Conservation (phyloP, 352 stramenopile genomes). For the Phytophthora uliginosa region DNA sequence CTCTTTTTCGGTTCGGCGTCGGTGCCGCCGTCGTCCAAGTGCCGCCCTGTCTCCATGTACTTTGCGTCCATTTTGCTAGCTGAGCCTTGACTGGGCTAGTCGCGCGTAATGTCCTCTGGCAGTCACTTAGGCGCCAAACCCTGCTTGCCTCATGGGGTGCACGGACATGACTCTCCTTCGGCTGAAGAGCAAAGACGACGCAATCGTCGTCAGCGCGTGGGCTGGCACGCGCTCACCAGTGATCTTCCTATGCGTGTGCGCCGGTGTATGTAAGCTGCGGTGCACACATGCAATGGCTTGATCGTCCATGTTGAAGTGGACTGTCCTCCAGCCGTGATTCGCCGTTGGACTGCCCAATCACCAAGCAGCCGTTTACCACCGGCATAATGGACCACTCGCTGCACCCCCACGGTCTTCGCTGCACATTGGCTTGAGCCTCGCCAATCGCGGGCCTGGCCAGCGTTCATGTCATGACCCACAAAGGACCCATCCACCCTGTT, state of each 20-base stretch:
- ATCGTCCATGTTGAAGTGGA: conserved; percentile 5
- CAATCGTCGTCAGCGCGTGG: background rate
- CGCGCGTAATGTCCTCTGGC: background rate
- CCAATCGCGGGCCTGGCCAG: background rate
- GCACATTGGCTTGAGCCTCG: background rate
- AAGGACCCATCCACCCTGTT: background rate
- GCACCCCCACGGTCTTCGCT: conserved; percentile 1
- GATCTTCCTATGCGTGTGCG: conserved; percentile 11
- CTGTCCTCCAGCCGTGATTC: background rate
- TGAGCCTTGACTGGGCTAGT: background rate
- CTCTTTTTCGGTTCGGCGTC: background rate
- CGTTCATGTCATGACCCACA: background rate
- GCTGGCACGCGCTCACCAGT: background rate
- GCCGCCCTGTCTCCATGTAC: background rate
- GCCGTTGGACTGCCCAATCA: background rate
- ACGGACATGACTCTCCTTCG: background rate
- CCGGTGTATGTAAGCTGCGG: background rate
- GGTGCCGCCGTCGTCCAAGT: background rate
- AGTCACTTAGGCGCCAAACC: background rate
- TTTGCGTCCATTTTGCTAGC: conserved; percentile 1
- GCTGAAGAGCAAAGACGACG: background rate
- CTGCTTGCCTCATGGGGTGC: background rate
- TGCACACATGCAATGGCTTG: background rate
- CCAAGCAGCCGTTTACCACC: background rate
- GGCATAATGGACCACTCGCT: conserved; percentile 1